Conservation (phyloP, 1,139 yeast species). For the Yamadazyma kanchanaburiensis region DNA sequence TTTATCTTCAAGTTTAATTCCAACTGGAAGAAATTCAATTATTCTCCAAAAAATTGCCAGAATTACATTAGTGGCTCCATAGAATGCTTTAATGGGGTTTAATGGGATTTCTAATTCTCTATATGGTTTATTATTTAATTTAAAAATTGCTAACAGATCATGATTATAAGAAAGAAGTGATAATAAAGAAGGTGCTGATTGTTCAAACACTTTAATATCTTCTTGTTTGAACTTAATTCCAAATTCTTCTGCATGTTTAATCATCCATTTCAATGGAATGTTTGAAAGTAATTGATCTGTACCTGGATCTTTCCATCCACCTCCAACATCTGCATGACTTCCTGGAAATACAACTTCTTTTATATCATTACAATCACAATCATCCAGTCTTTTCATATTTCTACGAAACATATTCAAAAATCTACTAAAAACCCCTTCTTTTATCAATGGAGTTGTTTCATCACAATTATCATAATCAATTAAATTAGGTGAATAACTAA, state of each 20-base stretch:
- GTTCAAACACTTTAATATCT: conserved; percentile 35
- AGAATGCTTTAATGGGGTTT: conserved; percentile 22
- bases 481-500: conserved; percentile 28
- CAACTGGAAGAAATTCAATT: conserved; percentile 56
- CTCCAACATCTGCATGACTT: conserved; percentile 65
- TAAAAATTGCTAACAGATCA: conserved; percentile 32
- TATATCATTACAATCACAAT: conserved; percentile 29
- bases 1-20: conserved; percentile 43
- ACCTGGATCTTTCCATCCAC: conserved; percentile 51
- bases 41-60: conserved; percentile 52
- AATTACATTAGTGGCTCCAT: conserved; percentile 12
- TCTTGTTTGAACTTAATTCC: conserved; percentile 46
- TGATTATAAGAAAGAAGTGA: conserved; percentile 46
- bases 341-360: conserved; percentile 65
- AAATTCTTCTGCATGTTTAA: conserved; percentile 46
- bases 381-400: conserved; percentile 5
- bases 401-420: conserved; percentile 6
- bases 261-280: conserved; percentile 56
- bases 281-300: conserved; percentile 27
- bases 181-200: conserved; percentile 29
- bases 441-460: neutral
- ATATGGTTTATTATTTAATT: conserved; percentile 4
- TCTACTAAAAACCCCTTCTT: neutral
- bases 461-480: conserved; percentile 10
- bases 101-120: conserved; percentile 5